Base-by-base conservation (phyloP, 441 rosid species). In the Dalechampia spathulata region DNA sequence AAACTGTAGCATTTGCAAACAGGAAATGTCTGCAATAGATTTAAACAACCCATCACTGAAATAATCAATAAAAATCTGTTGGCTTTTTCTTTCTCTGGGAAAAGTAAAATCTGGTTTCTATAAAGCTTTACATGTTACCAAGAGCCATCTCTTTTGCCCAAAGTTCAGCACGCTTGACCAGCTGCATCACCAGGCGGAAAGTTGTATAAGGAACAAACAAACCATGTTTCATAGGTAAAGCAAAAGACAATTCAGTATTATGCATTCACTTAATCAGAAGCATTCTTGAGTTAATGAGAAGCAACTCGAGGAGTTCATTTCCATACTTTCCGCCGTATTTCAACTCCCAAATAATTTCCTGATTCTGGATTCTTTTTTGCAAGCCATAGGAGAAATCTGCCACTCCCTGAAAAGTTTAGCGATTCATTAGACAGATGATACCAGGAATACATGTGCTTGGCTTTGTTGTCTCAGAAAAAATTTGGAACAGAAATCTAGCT, bases 321-420 rank as follows among this genome's bases (percentile, higher is more conserved):
- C 58, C 83, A 50, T 92, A 92, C 98, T 76, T 85, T 83, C 62
- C 69, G 70, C 52, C 91, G 78, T 66, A 92, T 92, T 71, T 92
- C 96, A 51, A 92, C 66, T 55, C 98, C 98, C 84, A 92, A 72
- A 76, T 79, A 88, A 67, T 92, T 92, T 71, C 72, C 58, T 0
- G 78, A 71, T 52, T 62, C 74, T 46, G 61, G 64, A 55, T 84
- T 78, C 58, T 58, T 69, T 56, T 81, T 86, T 1, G 92, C 98
- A 49, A 83, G 90, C 96, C 94, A 92, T 43, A 85, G 57, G 59
- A 85, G 83, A 79, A 84, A 85, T 73, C 98, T 86, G 57, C 96
- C 98, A 58, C 96, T 92, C 50, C 98, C 98, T 88, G 82, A 47
- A 23, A 61, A 54, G 46, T 52, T 49, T 34, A 44, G n/a, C 22